Evolutionary conservation across 2,329 filamentous ascomycete species (phyloP).

Genomic region (Cladophialophora bantiana): DNA sequence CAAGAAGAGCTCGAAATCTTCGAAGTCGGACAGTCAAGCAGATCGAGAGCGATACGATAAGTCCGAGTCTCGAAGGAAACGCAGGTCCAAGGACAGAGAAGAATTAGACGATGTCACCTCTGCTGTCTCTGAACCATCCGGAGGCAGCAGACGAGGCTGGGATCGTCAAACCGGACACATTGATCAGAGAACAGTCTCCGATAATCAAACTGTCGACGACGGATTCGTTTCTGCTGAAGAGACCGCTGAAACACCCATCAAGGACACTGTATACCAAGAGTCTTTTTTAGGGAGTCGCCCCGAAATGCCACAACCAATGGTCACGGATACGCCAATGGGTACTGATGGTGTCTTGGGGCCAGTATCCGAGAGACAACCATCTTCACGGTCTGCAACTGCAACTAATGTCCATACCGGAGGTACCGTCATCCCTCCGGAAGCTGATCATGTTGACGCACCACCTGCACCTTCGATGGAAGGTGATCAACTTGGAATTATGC

Average conservation of each 20-base stretch:
- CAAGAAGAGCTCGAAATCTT: slow-evolving; percentile 44
- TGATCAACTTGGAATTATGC: not conserved
- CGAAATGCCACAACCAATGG: slow-evolving; percentile 62
- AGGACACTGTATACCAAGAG: slow-evolving; percentile 48
- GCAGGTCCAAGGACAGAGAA: slow-evolving; percentile 31
- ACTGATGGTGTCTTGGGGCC: slow-evolving; percentile 56
- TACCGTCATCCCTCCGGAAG: not conserved
- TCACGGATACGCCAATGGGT: slow-evolving; percentile 45
- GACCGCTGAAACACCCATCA: slow-evolving; percentile 12
- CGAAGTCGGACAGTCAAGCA: slow-evolving; percentile 47
- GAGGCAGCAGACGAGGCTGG: slow-evolving; percentile 17
- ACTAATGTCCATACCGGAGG: slow-evolving; percentile 45
- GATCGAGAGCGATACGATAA: slow-evolving; percentile 49
- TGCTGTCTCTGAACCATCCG: slow-evolving; percentile 20
- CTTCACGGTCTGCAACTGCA: slow-evolving; percentile 10
- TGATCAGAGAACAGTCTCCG: slow-evolving; percentile 47
- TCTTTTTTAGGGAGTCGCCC: slow-evolving; percentile 72
- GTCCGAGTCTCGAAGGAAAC: slow-evolving; percentile 44
- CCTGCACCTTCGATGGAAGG: not conserved
- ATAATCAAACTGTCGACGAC: slow-evolving; percentile 38
- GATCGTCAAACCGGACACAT: slow-evolving; percentile 17
- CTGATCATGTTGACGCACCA: not conserved
- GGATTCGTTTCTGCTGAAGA: slow-evolving; percentile 41
- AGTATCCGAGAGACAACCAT: slow-evolving; percentile 36
- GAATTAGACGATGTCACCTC: slow-evolving; percentile 28